Base-by-base conservation (phyloP, 352 stramenopile genomes). In the Peronosclerospora sorghi region DNA sequence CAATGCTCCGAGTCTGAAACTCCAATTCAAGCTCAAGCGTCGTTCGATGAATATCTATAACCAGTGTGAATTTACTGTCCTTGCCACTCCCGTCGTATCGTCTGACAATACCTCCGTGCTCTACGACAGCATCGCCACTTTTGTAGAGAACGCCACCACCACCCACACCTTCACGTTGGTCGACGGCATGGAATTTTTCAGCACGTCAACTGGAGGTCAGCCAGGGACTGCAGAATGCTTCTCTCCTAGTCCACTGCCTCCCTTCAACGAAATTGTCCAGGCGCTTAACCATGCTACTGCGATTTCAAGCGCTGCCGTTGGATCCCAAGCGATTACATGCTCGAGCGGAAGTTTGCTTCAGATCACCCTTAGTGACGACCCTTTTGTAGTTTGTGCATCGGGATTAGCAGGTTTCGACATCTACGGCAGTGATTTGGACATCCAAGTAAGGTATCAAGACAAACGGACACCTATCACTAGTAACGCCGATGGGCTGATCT, bases 11-110 rank as follows among this genome's bases (percentile, higher is more conserved):
- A 7, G 4, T 7, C 21, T 26, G 21, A 26, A 6, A 26, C 21
- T 72, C 5, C 41, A 54, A 3, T 60, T 72, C 40, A 56, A 38
- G 0, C 17, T 66, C 38, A 68, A 72, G 17, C 57, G 61, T 5
- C 45, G 4, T 27, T 47, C 53, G 30, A 65, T 67, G 64, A 18
- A 34, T 26, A 23, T 68, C 8, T 46, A 61, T 19, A 53, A 59
- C 1, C 34, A 54, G 14, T 54, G 52, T 18, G n/a, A 55, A 8
- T 62, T 68, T 23, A 20, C 32, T 8, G 14, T 58, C 8, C 9
- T 37, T 8, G 50, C 43, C 10, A 65, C 37, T 4, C 62, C 48
- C 10, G 28, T 65, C n/a, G 24, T 54, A 10, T 43, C 23, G 0
- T 14, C 17, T 2, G 39, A 45, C 10, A 27, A 14, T 13, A 26